Conservation (phyloP, 495 filamentous ascomycete species). For the Talaromyces thailandensis region DNA sequence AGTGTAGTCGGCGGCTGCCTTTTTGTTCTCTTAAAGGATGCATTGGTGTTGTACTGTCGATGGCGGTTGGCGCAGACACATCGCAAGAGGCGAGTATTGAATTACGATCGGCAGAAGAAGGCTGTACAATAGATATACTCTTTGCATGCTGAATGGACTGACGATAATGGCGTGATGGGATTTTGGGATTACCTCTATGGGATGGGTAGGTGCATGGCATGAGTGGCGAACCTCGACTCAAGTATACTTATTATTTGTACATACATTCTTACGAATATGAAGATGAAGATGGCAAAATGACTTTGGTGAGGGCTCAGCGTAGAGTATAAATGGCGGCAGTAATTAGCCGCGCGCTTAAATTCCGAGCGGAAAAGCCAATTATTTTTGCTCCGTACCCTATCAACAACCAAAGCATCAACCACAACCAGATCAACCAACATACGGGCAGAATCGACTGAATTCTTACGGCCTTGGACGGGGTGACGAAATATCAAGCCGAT, state of each 20-base stretch:
- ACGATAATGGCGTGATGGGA: not conserved
- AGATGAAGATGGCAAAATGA: not conserved
- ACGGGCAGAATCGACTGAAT: not conserved
- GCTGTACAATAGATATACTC: conserved; percentile 7
- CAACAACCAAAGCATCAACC: not conserved
- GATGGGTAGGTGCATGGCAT: not conserved
- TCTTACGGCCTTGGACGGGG: not conserved
- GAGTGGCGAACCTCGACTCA: not conserved
- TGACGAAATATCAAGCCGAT: not conserved
- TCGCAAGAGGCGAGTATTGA: conserved; percentile 54
- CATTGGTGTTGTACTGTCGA: conserved; percentile 61
- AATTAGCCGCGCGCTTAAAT: conserved; percentile 2
- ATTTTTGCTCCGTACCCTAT: not conserved
- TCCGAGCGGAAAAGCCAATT: not conserved
- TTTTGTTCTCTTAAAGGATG: conserved; percentile 71
- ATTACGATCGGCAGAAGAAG: conserved; percentile 45
- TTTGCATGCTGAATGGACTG: not conserved
- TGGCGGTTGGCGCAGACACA: conserved; percentile 65
- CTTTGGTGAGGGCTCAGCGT: not conserved
- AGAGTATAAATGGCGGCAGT: not conserved
- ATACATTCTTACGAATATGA: not conserved
- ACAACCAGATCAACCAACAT: not conserved
- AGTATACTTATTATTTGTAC: not conserved
- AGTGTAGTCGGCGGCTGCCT: conserved; percentile 73
- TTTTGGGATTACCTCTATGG: not conserved